Evolutionary conservation across 2,329 filamentous ascomycete genomes (phyloP), one percentile per base, ranked within the genome.

Genomic region (Huntiella moniliformis): DNA sequence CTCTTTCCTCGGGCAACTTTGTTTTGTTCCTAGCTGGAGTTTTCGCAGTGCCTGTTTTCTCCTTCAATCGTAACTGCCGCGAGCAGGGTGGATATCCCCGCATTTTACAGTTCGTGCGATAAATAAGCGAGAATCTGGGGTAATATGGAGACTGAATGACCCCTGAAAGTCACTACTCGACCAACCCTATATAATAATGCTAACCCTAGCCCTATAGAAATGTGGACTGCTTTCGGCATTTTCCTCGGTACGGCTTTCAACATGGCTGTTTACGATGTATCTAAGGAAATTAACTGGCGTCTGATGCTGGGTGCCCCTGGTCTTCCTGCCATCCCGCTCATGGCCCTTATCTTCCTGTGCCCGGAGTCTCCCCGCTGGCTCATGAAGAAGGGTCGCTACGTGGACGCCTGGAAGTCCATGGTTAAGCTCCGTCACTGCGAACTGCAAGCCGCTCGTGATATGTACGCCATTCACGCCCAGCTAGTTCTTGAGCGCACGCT

Each of bases 161-260:
- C 22, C 22, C 22, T 28, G 22, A 28, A 28, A 28, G 22, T 28
- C 22, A 28, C 6, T 6, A 28, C n/a, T 28, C 22, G 4, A 28
- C 10, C 22, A 28, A 28, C 22, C 22, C 22, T 32, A 35, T 11
- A 3, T 31, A 11, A 33, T 17, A 12, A 34, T 12, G 37, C 41
- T 48, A 37, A 42, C 38, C 17, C 12, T 8, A 12, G 37, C 13
- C 12, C 13, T 44, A 47, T 13, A 42, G 48, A 73, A 55, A 56
- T 73, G 13, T 74, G 67, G 65, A 66, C 63, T 1, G 74, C 50
- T 60, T 80, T 62, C 46, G 62, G 62, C 36, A 79, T 82, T 53
- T 76, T 81, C 57, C 62, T 81, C 15, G 79, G 78, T 7, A 76
- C 71, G 46, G 71, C 66, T 48, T 76, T 76, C 50, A 82, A 81